Conservation (phyloP, 1,284 basidiomycete genomes). For the Peniophora sp. region DNA sequence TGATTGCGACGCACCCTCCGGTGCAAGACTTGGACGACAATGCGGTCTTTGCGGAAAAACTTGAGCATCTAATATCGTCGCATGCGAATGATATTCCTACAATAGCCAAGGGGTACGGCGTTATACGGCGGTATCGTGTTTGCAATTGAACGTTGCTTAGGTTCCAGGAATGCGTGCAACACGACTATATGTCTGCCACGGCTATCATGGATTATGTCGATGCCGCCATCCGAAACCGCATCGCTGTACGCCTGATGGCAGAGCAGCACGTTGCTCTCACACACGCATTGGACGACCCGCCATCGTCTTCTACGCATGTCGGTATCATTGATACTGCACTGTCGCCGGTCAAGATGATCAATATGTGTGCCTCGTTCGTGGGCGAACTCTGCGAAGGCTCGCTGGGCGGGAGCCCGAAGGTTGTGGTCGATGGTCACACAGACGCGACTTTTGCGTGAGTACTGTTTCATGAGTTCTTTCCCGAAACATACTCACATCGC, state of each 20-base stretch:
- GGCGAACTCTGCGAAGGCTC: conserved; percentile 82
- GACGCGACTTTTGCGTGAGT: conserved; percentile 75
- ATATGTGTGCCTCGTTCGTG: conserved; percentile 76
- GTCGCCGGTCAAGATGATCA: conserved; percentile 64
- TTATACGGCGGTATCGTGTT: background rate
- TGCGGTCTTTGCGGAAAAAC: conserved; percentile 52
- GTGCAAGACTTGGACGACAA: conserved; percentile 69
- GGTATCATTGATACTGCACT: conserved; percentile 68
- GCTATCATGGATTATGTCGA: conserved; percentile 79
- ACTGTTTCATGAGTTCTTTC: conserved; percentile 6
- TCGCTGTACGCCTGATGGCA: conserved; percentile 84
- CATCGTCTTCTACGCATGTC: conserved; percentile 29
- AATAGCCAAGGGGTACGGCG: conserved; percentile 75
- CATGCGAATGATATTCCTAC: conserved; percentile 87
- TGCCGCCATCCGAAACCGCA: conserved; percentile 79
- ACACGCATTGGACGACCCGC: conserved; percentile 40
- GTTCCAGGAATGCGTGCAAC: conserved; percentile 75
- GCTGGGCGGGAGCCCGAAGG: conserved; percentile 61
- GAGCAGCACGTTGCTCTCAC: conserved; percentile 89
- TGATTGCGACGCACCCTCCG: conserved; percentile 62
- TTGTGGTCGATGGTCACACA: conserved; percentile 61
- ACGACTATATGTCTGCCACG: conserved; percentile 64
- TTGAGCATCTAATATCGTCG: conserved; percentile 66
- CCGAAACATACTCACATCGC: conserved; percentile 8
- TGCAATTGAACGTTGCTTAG: conserved; percentile 31